phyloP scores from a whole-genome alignment of 768 basidiomycete genomes.

The Tulasnella sp. region DNA sequence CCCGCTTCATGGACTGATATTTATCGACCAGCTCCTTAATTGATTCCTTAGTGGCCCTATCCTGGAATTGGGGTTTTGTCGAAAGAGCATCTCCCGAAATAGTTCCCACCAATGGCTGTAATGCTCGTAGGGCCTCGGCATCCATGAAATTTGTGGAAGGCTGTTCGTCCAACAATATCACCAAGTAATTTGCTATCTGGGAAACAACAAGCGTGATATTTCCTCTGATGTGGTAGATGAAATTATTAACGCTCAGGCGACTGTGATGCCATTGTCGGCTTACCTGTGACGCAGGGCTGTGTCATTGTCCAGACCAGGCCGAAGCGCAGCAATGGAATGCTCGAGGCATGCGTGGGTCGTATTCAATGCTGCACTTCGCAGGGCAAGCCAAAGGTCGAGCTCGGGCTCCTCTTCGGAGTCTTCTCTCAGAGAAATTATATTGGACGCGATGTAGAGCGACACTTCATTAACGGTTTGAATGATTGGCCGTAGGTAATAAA shows the following conservation, averaged over 20 bases:
- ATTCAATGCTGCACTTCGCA: background rate
- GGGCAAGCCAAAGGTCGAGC: constrained; percentile 1
- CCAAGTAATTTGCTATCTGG: background rate
- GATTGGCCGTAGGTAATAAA: background rate
- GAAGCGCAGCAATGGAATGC: background rate
- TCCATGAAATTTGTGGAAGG: background rate
- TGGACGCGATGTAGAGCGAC: background rate
- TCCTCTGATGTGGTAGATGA: background rate
- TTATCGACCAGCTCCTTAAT: background rate
- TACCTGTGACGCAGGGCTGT: background rate
- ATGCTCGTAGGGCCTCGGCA: background rate
- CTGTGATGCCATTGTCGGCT: background rate
- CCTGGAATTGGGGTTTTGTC: background rate
- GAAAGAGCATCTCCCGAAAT: background rate
- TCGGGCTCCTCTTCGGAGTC: background rate
- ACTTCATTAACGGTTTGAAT: background rate
- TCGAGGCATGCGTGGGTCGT: background rate
- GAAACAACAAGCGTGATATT: background rate
- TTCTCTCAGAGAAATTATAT: background rate
- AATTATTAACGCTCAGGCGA: background rate
- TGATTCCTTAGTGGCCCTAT: background rate
- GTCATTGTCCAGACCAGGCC: background rate
- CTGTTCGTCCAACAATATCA: background rate
- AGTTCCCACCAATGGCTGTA: background rate
- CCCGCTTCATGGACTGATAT: background rate